Percentiles rank a stretch among this genome's conserved stretches.
Conservation (phyloP, 1,284 basidiomycete genomes). For the Inonotus hispidus region DNA sequence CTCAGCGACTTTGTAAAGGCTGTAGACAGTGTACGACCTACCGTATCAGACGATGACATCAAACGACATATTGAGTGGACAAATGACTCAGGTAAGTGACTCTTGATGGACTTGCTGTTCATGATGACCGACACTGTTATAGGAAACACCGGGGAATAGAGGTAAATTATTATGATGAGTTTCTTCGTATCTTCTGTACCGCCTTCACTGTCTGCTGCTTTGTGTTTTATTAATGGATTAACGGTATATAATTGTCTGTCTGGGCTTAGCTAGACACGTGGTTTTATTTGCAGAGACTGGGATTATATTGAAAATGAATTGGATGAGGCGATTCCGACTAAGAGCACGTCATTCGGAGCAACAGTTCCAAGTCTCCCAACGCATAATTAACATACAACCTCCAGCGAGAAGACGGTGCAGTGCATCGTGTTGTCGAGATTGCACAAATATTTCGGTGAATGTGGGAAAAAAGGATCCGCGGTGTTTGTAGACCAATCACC, state of each 20-base stretch:
- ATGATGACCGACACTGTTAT: background rate
- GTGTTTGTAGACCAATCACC: too few species aligned
- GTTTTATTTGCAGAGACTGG: background rate
- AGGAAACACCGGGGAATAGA: conserved; percentile 18
- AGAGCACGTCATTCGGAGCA: background rate
- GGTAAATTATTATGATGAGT: background rate
- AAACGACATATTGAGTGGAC: conserved; percentile 91
- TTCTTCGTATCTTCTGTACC: background rate
- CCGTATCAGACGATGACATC: conserved; percentile 88
- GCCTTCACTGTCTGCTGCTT: background rate
- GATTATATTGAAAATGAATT: background rate
- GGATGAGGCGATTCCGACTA: background rate
- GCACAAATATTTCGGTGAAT: too few species aligned
- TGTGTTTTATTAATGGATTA: too few species aligned
- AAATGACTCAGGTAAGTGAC: conserved; percentile 65
- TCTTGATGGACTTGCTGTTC: background rate
- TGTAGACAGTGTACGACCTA: conserved; percentile 79
- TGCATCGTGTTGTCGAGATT: too few species aligned
- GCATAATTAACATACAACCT: background rate
- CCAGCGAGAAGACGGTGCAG: too few species aligned
- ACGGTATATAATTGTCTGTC: background rate
- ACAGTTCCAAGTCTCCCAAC: background rate
- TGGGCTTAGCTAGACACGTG: too few species aligned
- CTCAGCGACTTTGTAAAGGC: conserved; percentile 85
- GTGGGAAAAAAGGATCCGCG: too few species aligned